Evolutionary conservation across 345 rosid genomes (phyloP).

Genomic region (Eutrema heterophyllum): DNA sequence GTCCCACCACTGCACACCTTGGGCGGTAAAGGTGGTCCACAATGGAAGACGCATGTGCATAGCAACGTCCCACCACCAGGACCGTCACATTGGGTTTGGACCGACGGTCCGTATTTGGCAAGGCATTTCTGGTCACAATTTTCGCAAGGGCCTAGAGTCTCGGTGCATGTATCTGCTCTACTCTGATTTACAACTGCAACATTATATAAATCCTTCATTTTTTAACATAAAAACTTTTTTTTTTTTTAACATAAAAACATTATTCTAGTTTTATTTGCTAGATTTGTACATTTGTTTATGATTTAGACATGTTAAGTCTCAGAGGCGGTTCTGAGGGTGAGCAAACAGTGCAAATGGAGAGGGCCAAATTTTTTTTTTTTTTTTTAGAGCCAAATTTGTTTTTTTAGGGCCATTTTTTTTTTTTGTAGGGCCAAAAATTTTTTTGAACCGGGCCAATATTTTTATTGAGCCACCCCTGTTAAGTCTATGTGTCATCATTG

Average conservation of each 20-base stretch:
- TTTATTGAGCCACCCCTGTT: no score
- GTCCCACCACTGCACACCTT: not conserved
- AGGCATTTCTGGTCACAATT: not conserved
- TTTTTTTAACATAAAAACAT: not conserved
- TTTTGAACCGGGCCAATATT: no score
- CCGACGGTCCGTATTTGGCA: not conserved
- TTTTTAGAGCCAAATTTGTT: no score
- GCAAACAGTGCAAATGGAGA: no score
- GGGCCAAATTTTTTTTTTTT: no score
- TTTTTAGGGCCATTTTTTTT: no score
- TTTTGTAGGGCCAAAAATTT: no score
- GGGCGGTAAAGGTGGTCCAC: not conserved
- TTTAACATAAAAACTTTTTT: not conserved
- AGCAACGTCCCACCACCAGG: not conserved
- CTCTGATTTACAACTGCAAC: not conserved
- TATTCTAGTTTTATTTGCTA: no score
- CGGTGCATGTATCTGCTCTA: not conserved
- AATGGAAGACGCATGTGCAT: not conserved
- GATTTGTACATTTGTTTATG: no score
- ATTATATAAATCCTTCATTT: not conserved
- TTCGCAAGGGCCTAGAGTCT: not conserved
- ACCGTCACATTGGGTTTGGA: not conserved
- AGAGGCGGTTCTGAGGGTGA: no score
- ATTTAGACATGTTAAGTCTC: not conserved
- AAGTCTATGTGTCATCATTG: not conserved